phyloP scores from a whole-genome alignment of 73 alveolate species.

The Tetrahymena borealis region DNA sequence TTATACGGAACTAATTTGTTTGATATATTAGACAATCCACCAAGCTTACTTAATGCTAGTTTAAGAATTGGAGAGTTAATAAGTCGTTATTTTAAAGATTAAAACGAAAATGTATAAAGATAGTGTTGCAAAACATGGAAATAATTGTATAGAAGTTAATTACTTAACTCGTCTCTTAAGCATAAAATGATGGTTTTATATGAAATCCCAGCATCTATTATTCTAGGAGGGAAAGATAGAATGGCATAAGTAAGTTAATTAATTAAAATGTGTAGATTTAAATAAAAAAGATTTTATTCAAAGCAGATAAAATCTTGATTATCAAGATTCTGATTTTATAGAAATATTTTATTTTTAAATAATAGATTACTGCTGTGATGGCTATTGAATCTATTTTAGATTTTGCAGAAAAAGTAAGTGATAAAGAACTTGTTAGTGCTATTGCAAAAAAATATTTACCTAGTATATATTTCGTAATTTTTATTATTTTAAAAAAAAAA shows the following conservation, averaged over 20 bases:
- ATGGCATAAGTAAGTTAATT: background rate
- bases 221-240: background rate
- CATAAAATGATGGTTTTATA: background rate
- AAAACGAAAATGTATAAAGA: background rate
- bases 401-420: background rate
- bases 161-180: background rate
- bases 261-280: background rate
- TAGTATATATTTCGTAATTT: background rate
- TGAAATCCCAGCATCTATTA: background rate
- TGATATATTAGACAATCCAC: background rate
- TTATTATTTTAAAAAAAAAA: too few relatives aligned
- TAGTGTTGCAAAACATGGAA: background rate
- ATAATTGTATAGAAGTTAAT: background rate
- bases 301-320: background rate
- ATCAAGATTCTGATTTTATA: background rate
- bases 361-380: background rate
- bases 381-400: background rate
- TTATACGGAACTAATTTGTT: background rate
- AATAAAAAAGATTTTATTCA: background rate
- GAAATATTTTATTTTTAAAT: background rate
- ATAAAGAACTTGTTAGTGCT: background rate
- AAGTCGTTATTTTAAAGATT: background rate
- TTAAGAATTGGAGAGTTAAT: background rate
- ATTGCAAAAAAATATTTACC: background rate
- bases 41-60: background rate